A percentile compares a stretch with the other conserved stretches of the same genome.
phyloP scores from a whole-genome alignment of 495 filamentous ascomycete species.

The Tuber aestivum region DNA sequence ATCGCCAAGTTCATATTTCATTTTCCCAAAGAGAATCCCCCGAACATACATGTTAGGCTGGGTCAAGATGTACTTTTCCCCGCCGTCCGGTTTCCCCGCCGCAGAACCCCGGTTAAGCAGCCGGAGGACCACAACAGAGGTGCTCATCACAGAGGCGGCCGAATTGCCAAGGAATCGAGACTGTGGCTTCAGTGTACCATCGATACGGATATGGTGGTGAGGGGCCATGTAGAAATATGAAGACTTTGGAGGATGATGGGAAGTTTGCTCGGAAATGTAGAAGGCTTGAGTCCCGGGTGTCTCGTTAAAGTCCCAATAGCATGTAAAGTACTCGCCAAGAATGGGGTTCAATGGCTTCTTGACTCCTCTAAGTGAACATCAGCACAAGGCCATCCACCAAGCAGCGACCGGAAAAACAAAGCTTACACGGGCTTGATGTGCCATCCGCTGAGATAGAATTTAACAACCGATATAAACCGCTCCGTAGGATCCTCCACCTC shows the following conservation, averaged over 20 bases:
- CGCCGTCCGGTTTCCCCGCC: conserved; percentile 53
- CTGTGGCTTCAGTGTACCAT: conserved; percentile 91
- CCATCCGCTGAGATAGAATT: conserved; percentile 98
- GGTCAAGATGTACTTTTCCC: conserved; percentile 85
- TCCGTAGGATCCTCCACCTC: conserved; percentile 82
- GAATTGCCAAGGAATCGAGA: conserved; percentile 97
- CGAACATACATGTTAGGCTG: conserved; percentile 99
- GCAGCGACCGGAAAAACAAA: background rate
- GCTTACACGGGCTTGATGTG: conserved; percentile 92
- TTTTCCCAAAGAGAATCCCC: conserved; percentile 95
- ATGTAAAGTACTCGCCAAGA: conserved; percentile 88
- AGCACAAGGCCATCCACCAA: conserved; percentile 22
- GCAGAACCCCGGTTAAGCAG: conserved; percentile 59
- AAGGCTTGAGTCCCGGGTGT: conserved; percentile 67
- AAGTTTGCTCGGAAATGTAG: conserved; percentile 96
- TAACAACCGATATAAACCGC: conserved; percentile 88
- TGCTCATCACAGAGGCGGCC: conserved; percentile 97
- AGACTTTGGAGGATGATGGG: conserved; percentile 95
- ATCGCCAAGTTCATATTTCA: conserved; percentile 99
- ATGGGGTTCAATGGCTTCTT: conserved; percentile 99
- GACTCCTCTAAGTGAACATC: conserved; percentile 63
- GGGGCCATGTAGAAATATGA: conserved; percentile 99
- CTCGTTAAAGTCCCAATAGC: conserved; percentile 91
- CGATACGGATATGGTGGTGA: conserved; percentile 88
- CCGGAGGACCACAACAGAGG: conserved; percentile 71